These are phyloP conservation scores for Tetracladium setigerum DNA, from an alignment of 495 filamentous ascomycete species.

Conservation along the genomic window DNA sequence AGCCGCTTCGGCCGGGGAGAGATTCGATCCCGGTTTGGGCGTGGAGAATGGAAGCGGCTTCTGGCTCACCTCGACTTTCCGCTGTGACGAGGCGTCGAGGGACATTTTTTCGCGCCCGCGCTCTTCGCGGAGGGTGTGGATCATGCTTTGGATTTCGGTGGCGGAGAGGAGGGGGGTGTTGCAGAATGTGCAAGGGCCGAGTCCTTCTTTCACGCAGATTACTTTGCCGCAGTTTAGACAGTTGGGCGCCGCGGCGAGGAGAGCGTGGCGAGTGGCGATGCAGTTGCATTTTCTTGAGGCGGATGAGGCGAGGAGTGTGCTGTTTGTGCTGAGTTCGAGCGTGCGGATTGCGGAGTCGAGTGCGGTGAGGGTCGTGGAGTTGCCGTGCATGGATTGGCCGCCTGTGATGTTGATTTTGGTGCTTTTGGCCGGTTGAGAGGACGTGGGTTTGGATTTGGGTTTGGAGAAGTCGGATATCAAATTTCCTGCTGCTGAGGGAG, in stretches of 20 bases:
- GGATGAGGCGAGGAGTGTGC: conserved; percentile 20
- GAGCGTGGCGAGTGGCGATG: conserved; percentile 74
- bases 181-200: conserved; percentile 95
- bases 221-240: conserved; percentile 92
- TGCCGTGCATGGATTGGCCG: conserved; percentile 68
- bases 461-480: conserved; percentile 69
- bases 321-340: conserved; percentile 81
- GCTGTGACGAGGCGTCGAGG: conserved; percentile 60
- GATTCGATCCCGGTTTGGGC: conserved; percentile 15
- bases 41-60: conserved; percentile 39
- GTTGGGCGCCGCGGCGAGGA: conserved; percentile 82
- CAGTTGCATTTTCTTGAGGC: conserved; percentile 69
- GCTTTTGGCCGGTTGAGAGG: conserved; percentile 29
- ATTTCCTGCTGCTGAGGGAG: conserved; percentile 61
- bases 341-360: conserved; percentile 86
- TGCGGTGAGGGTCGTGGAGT: conserved; percentile 68
- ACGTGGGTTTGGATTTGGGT: conserved; percentile 50
- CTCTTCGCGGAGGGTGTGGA: conserved; percentile 77
- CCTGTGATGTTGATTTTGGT: conserved; percentile 62
- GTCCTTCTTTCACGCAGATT: conserved; percentile 89
- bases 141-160: conserved; percentile 73
- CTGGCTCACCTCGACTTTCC: conserved; percentile 50
- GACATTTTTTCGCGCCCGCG: conserved; percentile 79
- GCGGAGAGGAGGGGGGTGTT: conserved; percentile 59
- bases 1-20: conserved; percentile 38